Base-by-base conservation (phyloP, 1,284 basidiomycete genomes). In the Pulveroboletus sp. region DNA sequence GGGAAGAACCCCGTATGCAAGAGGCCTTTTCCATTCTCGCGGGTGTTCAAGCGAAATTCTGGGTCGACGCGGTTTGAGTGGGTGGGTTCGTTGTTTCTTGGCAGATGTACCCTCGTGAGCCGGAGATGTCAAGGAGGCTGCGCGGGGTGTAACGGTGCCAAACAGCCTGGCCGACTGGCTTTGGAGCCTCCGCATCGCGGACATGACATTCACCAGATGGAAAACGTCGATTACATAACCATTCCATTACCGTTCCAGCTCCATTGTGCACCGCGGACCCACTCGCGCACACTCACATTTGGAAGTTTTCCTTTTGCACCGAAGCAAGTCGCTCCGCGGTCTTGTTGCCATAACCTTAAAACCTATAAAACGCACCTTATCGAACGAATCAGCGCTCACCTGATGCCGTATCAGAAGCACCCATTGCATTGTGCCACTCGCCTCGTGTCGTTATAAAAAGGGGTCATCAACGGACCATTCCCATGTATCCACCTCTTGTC, bases 1-100 rank as follows among this genome's bases (percentile, higher is more conserved):
- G 2, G 91, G 89, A 28, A 94, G 74, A 9, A 84, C 77, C 9
- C 92, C 92, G 20, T 75, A 72, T 22, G 78, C 78, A 11, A 96
- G 71, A 0, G 91, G 85, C n/a, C 81, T 69, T 56, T 82, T 84
- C 86, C 87, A 92, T 70, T 82, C 72, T 28, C 82, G 76, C 7
- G 85, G 85, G 2, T 72, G 71, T 42, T 75, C 73, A 12, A 78
- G 66, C 24, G 79, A 80, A 55, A 87, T 85, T 26, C 68, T 62
- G 5, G 86, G 80, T 17, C 86, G 71, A 61, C 70, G 71, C 26
- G 72, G 44, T 52, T 61, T 74, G 39, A 68, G 44, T 14, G 49
- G 56, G 29, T 60, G 64, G 2, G 14, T 22, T 18, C 55, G 57
- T 35, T 49, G 59, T 44, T 25, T 55, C 36, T 42, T 35, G 38